Evolutionary conservation across 805 yeast genomes (phyloP), one percentile per base, ranked within the genome.

Genomic region (Danielia oregonensis): DNA sequence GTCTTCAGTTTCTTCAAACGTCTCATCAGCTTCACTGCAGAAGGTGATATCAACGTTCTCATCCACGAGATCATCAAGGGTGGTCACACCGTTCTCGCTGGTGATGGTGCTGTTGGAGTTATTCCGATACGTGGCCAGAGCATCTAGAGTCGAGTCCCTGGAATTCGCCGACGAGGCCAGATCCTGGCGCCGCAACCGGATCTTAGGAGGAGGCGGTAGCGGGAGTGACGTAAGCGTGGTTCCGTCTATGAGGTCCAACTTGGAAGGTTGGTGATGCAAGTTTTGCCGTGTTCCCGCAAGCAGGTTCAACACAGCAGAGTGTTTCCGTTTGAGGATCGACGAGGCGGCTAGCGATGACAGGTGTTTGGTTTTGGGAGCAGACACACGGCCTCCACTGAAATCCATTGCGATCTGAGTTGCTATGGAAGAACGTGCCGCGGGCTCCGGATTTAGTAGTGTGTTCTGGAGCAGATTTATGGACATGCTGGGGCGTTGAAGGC

Each of bases 181-280:
- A n/a, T 33, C 24, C 9, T 37, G 27, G 13, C 41, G 32, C 24
- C 35, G 32, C 5, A 35, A 13, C 27, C 39, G 44, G 11, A 51
- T 40, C 13, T 41, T 44, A 14, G 59, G 55, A 1, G 79, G 79
- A 18, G 76, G 79, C 2, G 78, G 72, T 13, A 74, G 54, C 7
- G 79, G 79, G 26, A 74, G 57, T 2, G 78, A 72, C 1, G 79
- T 74, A 25, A 74, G 52, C 5, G 63, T 64, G 4, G 69, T 63
- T 37, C 61, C 71, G 40, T 74, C 78, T 6, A 74, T 57, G 15
- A 74, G 58, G 43, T 74, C 78, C 16, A 74, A 49, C 39, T 62
- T 59, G 2, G 78, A 73, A 11, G 61, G 58, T 17, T 56, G 63
- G 36, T 56, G 58, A 11, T 14, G 22, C 24, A 36, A 27, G 9